A percentile compares a stretch with the other conserved stretches of the same genome.
These are phyloP conservation scores for Metschnikowia anglica DNA, from an alignment of 805 yeast species.

Conservation along the genomic window DNA sequence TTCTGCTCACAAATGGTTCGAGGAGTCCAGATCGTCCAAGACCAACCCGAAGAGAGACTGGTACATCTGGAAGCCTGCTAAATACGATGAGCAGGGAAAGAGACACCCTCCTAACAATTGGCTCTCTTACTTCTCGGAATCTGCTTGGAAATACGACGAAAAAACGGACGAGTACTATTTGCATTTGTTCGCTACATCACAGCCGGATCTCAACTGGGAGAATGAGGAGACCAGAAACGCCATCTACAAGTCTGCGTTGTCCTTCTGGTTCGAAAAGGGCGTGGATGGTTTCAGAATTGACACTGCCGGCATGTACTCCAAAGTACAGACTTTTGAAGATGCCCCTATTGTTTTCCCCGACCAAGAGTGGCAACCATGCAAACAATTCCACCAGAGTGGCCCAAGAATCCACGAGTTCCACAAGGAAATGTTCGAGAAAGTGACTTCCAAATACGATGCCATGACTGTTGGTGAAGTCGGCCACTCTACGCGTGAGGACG, in stretches of 20 bases:
- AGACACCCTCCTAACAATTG: conserved; percentile 60
- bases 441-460: conserved; percentile 46
- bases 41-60: conserved; percentile 58
- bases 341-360: conserved; percentile 48
- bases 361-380: conserved; percentile 41
- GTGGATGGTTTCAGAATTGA: conserved; percentile 62
- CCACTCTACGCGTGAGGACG: conserved; percentile 39
- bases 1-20: conserved; percentile 55
- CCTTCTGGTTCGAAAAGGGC: conserved; percentile 56
- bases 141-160: conserved; percentile 60
- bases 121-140: conserved; percentile 51
- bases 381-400: conserved; percentile 39
- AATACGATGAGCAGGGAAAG: conserved; percentile 46
- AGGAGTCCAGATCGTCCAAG: conserved; percentile 51
- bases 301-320: conserved; percentile 53
- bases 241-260: conserved; percentile 48
- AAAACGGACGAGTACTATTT: conserved; percentile 54
- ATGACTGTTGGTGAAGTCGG: conserved; percentile 62
- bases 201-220: conserved; percentile 67
- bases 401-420: conserved; percentile 59
- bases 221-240: conserved; percentile 39
- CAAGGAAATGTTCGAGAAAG: conserved; percentile 45
- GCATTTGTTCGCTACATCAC: conserved; percentile 51
- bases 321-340: conserved; percentile 45
- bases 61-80: conserved; percentile 58